A percentile compares a stretch with the other conserved stretches of the same genome.
Evolutionary conservation across 331 rosid species (phyloP).

Genomic region (Malus hybrid): DNA sequence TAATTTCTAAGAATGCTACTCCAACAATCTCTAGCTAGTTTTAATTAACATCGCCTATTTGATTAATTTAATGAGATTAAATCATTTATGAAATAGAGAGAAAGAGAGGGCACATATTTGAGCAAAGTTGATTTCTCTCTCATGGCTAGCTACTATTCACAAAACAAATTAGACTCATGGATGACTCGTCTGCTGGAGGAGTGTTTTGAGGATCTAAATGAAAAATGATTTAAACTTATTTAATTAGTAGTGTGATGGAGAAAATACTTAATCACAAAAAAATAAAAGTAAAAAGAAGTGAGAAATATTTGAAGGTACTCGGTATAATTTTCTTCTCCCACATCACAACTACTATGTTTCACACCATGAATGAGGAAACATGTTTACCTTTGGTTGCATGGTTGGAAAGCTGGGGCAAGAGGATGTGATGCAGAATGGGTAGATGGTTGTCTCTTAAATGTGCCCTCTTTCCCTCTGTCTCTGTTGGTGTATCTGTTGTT

Average conservation of each 20-base stretch:
- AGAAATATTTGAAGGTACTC: neutral
- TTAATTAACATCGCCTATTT: too few species aligned
- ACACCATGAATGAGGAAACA: conserved; percentile 36
- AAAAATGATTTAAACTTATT: too few species aligned
- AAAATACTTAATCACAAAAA: neutral
- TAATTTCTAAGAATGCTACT: too few species aligned
- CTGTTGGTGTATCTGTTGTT: neutral
- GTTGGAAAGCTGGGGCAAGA: conserved; percentile 44
- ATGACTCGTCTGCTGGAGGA: too few species aligned
- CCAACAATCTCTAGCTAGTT: too few species aligned
- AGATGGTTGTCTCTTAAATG: conserved; percentile 49
- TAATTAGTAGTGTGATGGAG: neutral
- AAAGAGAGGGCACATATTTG: too few species aligned
- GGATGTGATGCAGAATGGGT: conserved; percentile 39
- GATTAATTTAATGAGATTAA: too few species aligned
- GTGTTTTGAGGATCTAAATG: too few species aligned
- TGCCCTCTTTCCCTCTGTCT: neutral
- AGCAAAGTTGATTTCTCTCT: too few species aligned
- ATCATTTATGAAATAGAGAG: too few species aligned
- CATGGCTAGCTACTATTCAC: too few species aligned
- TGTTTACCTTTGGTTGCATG: conserved; percentile 21
- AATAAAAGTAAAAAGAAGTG: neutral
- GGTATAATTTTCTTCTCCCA: neutral
- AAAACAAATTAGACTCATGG: too few species aligned
- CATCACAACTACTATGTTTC: conserved; percentile 23